A percentile compares a stretch with the other conserved stretches of the same genome.
Conservation (phyloP, 495 filamentous ascomycete species). For the Mytilinidion resinicola region DNA sequence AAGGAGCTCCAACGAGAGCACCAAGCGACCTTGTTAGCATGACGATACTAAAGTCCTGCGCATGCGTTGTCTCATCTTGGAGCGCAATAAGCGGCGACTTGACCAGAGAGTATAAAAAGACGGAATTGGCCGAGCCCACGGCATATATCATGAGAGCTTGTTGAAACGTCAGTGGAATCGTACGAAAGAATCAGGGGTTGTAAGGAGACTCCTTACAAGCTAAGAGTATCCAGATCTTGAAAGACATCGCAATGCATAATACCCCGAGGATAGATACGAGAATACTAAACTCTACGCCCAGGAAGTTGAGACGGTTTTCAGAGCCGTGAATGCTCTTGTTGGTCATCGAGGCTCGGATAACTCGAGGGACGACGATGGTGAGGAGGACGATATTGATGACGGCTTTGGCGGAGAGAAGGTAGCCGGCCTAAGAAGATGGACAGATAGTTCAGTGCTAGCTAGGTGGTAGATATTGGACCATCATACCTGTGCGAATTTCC, state of each 20-base stretch:
- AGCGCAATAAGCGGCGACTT: slow-evolving; percentile 22
- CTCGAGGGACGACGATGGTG: slow-evolving; percentile 17
- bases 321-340: slow-evolving; percentile 17
- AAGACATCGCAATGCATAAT: slow-evolving; percentile 19
- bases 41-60: slow-evolving; percentile 27
- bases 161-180: background rate
- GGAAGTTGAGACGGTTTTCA: slow-evolving; percentile 18
- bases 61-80: slow-evolving; percentile 8
- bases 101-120: slow-evolving; percentile 27
- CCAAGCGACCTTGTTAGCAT: slow-evolving; percentile 25
- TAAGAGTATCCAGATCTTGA: slow-evolving; percentile 24
- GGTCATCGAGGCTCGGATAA: slow-evolving; percentile 16
- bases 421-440: slow-evolving; percentile 12
- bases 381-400: slow-evolving; percentile 20
- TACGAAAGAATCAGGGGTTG: background rate
- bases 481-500: slow-evolving; percentile 24
- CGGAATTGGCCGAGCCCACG: slow-evolving; percentile 25
- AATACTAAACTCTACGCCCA: slow-evolving; percentile 20
- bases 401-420: slow-evolving; percentile 26
- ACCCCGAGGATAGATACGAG: slow-evolving; percentile 20
- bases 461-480: too few species aligned
- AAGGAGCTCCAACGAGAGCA: slow-evolving; percentile 20
- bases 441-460: background rate
- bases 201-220: slow-evolving; percentile 2
- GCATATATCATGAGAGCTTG: slow-evolving; percentile 26